These are phyloP conservation scores for Eimeria sp. DNA, from an alignment of 169 alveolate species.

Conservation along the genomic window DNA sequence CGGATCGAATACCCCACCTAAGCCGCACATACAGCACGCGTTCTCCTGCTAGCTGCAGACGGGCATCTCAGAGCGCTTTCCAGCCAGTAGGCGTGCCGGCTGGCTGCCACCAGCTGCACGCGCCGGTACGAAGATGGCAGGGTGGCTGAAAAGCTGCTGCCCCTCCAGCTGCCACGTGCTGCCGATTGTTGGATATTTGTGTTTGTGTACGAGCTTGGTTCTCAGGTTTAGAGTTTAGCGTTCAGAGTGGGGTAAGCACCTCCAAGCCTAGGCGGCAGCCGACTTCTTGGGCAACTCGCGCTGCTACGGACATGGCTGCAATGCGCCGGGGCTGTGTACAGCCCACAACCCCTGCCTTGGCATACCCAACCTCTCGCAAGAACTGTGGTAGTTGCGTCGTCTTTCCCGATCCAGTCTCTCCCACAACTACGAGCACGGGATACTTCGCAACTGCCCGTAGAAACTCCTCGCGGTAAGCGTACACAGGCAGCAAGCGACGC, in stretches of 20 bases:
- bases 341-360: conserved; percentile 97
- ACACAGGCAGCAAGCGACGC: conserved; percentile 95
- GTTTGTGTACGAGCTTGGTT: neutral
- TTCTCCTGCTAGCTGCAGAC: neutral
- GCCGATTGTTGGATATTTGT: neutral
- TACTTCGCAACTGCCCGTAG: conserved; percentile 96
- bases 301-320: conserved; percentile 99
- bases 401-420: conserved; percentile 99
- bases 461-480: conserved; percentile 96
- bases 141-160: neutral
- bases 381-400: conserved; percentile 99
- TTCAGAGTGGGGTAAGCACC: neutral
- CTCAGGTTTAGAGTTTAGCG: neutral
- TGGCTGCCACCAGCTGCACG: neutral
- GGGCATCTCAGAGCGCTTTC: neutral
- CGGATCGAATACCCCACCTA: conserved; percentile 94
- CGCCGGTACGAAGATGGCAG: neutral
- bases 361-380: conserved; percentile 98
- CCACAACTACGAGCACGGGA: conserved; percentile 97
- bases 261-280: conserved; percentile 98
- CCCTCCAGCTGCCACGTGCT: neutral
- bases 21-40: neutral
- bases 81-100: neutral
- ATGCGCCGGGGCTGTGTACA: conserved; percentile 99
- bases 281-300: conserved; percentile 99